These are phyloP conservation scores for Annulohypoxylon maeteangense DNA, from an alignment of 495 filamentous ascomycete species.

Conservation along the genomic window DNA sequence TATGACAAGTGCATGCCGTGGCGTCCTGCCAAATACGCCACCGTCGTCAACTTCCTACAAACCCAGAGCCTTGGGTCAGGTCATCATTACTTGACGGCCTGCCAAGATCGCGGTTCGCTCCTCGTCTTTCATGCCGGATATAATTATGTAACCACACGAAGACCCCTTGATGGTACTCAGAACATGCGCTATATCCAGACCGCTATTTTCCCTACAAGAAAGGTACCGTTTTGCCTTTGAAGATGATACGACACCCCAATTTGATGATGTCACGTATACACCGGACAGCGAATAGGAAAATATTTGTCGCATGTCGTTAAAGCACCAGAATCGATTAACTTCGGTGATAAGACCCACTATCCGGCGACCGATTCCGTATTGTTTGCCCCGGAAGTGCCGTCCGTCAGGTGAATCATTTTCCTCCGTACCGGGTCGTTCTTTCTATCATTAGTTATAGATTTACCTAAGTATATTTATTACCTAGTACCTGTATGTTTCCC, in stretches of 20 bases:
- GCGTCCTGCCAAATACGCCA: conserved; percentile 4
- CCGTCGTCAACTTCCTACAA: background rate
- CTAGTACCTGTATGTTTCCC: background rate
- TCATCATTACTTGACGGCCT: background rate
- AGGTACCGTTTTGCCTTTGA: background rate
- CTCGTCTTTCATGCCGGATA: background rate
- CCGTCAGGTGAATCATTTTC: background rate
- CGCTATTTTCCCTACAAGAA: conserved; percentile 6
- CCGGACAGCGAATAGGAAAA: background rate
- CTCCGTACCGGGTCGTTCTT: background rate
- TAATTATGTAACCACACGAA: background rate
- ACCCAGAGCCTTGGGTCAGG: background rate
- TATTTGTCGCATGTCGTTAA: background rate
- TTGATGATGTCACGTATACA: background rate
- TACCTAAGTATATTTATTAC: no score
- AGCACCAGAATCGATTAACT: background rate
- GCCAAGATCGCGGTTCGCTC: conserved; percentile 9
- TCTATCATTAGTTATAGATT: background rate
- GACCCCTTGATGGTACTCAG: background rate
- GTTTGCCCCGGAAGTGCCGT: conserved; percentile 1
- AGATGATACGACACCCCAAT: conserved; percentile 4
- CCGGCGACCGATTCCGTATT: conserved; percentile 22
- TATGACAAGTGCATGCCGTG: conserved; percentile 1
- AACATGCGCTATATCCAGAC: no score
- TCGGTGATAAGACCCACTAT: conserved; percentile 25